Base-by-base conservation (phyloP, 2,329 filamentous ascomycete species). In the Curvularia hawaiiensis region DNA sequence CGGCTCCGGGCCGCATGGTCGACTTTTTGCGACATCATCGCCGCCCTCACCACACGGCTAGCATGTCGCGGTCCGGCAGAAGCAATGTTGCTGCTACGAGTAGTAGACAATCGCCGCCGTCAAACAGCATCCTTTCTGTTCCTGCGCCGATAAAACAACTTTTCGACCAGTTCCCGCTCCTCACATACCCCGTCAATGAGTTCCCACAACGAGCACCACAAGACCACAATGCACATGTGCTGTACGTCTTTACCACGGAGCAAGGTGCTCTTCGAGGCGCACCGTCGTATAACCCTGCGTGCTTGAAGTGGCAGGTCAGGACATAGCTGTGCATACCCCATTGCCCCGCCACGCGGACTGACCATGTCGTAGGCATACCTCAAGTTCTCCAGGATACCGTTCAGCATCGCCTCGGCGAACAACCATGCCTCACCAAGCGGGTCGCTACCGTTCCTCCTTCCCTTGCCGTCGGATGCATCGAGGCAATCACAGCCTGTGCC, bases 371-470 rank as follows among this genome's bases (percentile, higher is more conserved):
- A 96, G 92, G 88, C 92, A 30, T 95, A 92, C 76, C 83, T 99
- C 60, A 90, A 86, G 68, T 91, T 97, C 68, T 84, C 87, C 50
- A 84, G 84, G 40, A 81, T 97, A 57, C 78, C 86, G 4, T 89
- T 93, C 74, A 80, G 81, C 52, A 80, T 89, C 50, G 80, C 86
- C 7, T 79, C 91, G 4, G 96, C 92, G 4, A 96, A 87, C 67
- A 98, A 98, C 76, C 95, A 98, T 80, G 92, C 94, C 50, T 97
- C 93, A 2, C 94, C 94, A 0, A 89, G 88, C 22, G 93, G 94
- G 56, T 83, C 88, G n/a, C 83, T 98, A 14, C 95, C 95, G 0
- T 98, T 96, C 78, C 83, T 99, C 43, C 83, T 94, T 9, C 89
- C 90, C 10, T 60, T 65, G 3, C 63, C 65, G 7, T 55, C 62